Evolutionary conservation across 2,329 filamentous ascomycete genomes (phyloP), one percentile per base, ranked within the genome.

Genomic region (Chrysosporium keratinophilum): DNA sequence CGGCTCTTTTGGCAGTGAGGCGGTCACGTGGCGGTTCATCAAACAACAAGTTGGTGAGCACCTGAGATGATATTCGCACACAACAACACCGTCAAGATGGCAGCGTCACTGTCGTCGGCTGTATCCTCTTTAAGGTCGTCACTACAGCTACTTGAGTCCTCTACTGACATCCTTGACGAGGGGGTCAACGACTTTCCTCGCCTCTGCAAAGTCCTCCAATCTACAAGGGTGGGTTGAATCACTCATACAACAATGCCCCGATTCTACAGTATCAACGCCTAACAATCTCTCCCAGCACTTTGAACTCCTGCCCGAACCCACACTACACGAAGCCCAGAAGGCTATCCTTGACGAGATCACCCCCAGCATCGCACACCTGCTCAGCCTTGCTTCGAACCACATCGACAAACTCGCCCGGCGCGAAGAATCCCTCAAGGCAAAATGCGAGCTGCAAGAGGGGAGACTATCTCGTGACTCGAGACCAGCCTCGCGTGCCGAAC

Each of bases 281-380:
- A 48, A 48, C 28, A 17, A 31, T 40, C n/a, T 23, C 41, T 28
- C 44, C 54, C 62, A 94, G 84, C 90, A 95, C 73, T 96, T 95
- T 71, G 90, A 96, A 69, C 82, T 95, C 41, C 87, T 95, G 61
- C 87, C 89, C 14, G 88, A 95, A 67, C 81, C 85, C 11, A 87
- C 87, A 50, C 81, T 96, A 43, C 83, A 84, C 57, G 79, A 84
- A 58, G 90, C 90, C 33, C 90, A 96, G 70, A 78, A 87, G 60
- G 84, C 88, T 3, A 81, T 96, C 15, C 84, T 89, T 62, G 86
- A 88, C 63, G 89, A 95, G 67, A 93, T 95, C 61, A 84, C 85
- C n/a, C 90, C 90, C 7, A 89, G 88, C 68, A 86, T 95, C 59
- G 76, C 83, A 31, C 80, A 82, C 55, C 80, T 96, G 1, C 82